Percentiles rank a stretch among this genome's conserved stretches.
These are phyloP conservation scores for Cytospora schulzeri DNA, from an alignment of 2,329 filamentous ascomycete species.

Conservation along the genomic window DNA sequence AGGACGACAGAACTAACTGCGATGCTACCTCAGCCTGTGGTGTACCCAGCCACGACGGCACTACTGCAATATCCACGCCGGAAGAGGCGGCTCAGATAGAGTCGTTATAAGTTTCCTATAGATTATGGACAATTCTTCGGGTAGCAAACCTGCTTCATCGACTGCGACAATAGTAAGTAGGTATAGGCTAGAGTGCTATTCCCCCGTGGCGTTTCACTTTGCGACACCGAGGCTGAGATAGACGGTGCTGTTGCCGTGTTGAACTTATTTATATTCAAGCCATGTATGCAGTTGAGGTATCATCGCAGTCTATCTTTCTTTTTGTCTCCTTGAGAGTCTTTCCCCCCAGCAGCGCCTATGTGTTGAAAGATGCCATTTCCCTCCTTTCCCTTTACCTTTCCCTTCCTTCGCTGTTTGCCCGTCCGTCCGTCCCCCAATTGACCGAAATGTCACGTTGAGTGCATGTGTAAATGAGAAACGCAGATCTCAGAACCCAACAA, in stretches of 20 bases:
- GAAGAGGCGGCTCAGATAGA: too few relatives aligned
- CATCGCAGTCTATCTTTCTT: constrained; percentile 10
- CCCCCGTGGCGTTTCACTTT: neutral
- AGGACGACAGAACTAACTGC: too few relatives aligned
- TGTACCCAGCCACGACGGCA: too few relatives aligned
- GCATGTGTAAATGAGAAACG: neutral
- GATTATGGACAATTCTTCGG: too few relatives aligned
- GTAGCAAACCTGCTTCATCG: neutral
- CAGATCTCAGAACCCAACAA: neutral
- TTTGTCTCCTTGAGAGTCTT: constrained; percentile 2
- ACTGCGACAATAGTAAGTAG: neutral
- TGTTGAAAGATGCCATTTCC: constrained; percentile 26
- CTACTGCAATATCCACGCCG: too few relatives aligned
- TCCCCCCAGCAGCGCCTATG: constrained; percentile 7
- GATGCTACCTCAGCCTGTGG: too few relatives aligned
- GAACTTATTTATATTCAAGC: constrained; percentile 17
- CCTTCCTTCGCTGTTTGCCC: neutral
- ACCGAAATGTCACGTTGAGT: constrained; percentile 17
- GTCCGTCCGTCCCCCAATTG: neutral
- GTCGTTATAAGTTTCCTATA: too few relatives aligned
- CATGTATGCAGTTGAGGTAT: constrained; percentile 23
- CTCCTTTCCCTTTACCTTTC: constrained; percentile 12
- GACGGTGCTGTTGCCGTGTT: constrained; percentile 7
- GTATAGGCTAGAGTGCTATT: too few relatives aligned
- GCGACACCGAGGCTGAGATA: neutral